Conservation (phyloP, 2,329 filamentous ascomycete species). For the Colletotrichum magnum region DNA sequence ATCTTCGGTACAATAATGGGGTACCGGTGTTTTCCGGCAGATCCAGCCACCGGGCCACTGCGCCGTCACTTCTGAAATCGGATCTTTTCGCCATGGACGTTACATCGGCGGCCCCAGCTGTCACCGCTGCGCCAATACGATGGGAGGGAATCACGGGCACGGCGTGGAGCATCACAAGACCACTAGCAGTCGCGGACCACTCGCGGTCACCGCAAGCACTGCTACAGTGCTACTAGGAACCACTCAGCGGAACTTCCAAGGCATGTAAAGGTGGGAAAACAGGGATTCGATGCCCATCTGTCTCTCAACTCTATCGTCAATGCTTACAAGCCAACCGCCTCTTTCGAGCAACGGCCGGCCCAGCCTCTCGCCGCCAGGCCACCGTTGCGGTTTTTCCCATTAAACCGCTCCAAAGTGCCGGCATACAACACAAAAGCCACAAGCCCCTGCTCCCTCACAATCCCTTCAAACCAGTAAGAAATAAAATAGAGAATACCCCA, state of each 20-base stretch:
- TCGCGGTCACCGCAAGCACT: neutral
- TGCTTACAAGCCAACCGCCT: constrained; percentile 35
- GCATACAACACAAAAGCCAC: constrained; percentile 33
- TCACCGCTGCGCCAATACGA: neutral
- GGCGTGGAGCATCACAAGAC: constrained; percentile 3
- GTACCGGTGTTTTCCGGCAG: neutral
- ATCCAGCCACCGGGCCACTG: neutral
- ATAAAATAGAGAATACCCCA: constrained; percentile 34
- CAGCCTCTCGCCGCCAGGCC: constrained; percentile 27
- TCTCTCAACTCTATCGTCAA: constrained; percentile 40
- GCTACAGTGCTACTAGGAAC: no score
- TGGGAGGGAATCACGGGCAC: constrained; percentile 2
- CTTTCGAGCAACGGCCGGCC: constrained; percentile 37
- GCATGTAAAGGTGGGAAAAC: constrained; percentile 28
- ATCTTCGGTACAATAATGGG: no score
- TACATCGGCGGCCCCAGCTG: constrained; percentile 13
- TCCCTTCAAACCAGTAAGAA: constrained; percentile 34
- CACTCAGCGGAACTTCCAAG: neutral
- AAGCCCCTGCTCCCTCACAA: constrained; percentile 22
- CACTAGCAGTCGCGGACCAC: constrained; percentile 10
- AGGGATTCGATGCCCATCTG: constrained; percentile 39
- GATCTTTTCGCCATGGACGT: constrained; percentile 12
- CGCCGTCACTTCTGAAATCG: neutral
- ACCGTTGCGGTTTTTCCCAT: constrained; percentile 24
- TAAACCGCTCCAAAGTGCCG: constrained; percentile 15